Base-by-base conservation (phyloP, 257 asterid species). In the Galeopsis tetrahit region DNA sequence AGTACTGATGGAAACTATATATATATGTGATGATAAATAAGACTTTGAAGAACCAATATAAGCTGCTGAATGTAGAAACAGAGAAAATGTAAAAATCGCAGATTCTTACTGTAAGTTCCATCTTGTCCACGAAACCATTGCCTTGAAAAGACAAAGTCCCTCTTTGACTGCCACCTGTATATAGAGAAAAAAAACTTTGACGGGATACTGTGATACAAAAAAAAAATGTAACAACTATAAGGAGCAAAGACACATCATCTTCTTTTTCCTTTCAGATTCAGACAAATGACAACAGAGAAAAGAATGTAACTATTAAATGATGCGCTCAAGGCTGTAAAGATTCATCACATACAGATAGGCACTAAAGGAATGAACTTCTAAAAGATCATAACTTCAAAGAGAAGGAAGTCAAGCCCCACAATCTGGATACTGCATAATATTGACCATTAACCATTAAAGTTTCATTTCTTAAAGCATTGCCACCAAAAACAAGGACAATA, bases 71-170 rank as follows among this genome's bases (percentile, higher is more conserved):
- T 35, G 44, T 10, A 51, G 28, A 62, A 52, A 63, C 49, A 68
- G 70, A 55, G 36, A 49, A 66, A 31, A 15, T 51, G 68, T 55
- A 8, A 63, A 63, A 44, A 53, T 35, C 28, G 38, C 60, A 61
- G 52, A 78, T 63, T 70, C 96, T 84, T 87, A 95, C 99, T 92
- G 80, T 95, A 92, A 57, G 96, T 86, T 82, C 97, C 99, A 75
- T 95, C 99, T 84, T 95, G 98, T 75, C 94, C 97, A 38, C 88
- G 96, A 82, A 90, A 92, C 99, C 99, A 95, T 75, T 91, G 96
- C 83, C 99, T 83, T 66, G 99, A 92, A 81, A 88, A 95, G 64
- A 92, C 90, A 71, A 95, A 95, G 80, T 95, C 99, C 85, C 86
- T 88, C 85, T 85, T 95, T 17, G 91, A 78, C 57, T 85, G 87